A percentile compares a stretch with the other conserved stretches of the same genome.
Conservation (phyloP, 2,329 filamentous ascomycete genomes). For the Exophiala aquamarina region DNA sequence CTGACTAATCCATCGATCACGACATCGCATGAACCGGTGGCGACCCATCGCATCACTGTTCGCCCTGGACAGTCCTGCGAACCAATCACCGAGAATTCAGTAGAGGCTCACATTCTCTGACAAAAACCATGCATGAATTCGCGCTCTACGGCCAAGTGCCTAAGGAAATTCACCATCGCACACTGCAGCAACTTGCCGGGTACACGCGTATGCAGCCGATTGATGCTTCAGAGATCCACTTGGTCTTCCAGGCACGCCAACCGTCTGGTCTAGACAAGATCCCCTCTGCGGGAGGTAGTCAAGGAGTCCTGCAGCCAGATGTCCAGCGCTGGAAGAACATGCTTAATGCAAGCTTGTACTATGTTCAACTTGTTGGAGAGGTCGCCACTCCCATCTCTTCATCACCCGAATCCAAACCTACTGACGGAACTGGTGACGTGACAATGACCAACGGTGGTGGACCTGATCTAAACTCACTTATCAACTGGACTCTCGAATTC, state of each 20-base stretch:
- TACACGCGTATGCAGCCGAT: constrained; percentile 62
- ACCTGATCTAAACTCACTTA: constrained; percentile 2
- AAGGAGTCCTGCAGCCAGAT: constrained; percentile 45
- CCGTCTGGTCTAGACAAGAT: constrained; percentile 43
- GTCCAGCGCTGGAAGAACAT: constrained; percentile 47
- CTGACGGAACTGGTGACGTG: constrained; percentile 10
- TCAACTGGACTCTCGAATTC: constrained; percentile 46
- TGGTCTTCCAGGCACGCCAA: constrained; percentile 58
- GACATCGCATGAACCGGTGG: no score
- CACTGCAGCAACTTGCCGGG: constrained; percentile 62
- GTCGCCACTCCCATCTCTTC: constrained; percentile 22
- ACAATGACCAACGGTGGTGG: constrained; percentile 11
- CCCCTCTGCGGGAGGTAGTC: constrained; percentile 39
- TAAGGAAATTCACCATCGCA: constrained; percentile 56
- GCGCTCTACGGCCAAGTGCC: constrained; percentile 62
- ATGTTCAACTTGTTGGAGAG: constrained; percentile 52
- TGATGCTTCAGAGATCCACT: constrained; percentile 53
- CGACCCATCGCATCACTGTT: no score
- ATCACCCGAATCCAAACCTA: not conserved
- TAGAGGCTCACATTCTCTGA: no score
- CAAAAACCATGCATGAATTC: constrained; percentile 58
- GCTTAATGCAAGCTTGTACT: constrained; percentile 54
- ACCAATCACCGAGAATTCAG: no score
- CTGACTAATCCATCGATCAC: no score
- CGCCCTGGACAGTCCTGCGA: no score